Evolutionary conservation across 176 grass and related monocot genomes (phyloP).

Genomic region (Oryza longistaminata): DNA sequence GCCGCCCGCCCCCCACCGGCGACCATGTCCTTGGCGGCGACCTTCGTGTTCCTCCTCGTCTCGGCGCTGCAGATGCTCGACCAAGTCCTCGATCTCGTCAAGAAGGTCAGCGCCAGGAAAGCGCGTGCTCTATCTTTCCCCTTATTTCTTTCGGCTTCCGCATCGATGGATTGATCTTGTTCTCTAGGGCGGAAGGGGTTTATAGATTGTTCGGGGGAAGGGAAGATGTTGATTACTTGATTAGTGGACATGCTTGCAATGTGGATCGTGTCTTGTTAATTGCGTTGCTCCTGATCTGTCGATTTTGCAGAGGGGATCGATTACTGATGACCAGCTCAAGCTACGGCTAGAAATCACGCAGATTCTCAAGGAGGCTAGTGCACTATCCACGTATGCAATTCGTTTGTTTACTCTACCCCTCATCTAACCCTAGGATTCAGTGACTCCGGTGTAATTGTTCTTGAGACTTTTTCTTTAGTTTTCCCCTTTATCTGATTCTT

Average conservation of each 20-base stretch:
- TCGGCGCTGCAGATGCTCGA: conserved; percentile 64
- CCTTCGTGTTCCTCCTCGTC: conserved; percentile 74
- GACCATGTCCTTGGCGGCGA: conserved; percentile 57
- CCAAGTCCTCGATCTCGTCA: conserved; percentile 58
- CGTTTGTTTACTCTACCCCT: background rate
- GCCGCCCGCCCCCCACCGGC: conserved; percentile 9
- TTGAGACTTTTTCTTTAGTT: conserved; percentile 7
- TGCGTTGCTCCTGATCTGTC: background rate
- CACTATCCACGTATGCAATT: conserved; percentile 62
- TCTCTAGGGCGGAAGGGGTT: background rate
- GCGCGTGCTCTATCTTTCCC: background rate
- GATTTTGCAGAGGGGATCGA: conserved; percentile 57
- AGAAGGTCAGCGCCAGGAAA: conserved; percentile 55
- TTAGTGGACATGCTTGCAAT: conserved; percentile 1
- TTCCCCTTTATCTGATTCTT: conserved; percentile 1
- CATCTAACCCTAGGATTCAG: background rate
- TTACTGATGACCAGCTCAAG: conserved; percentile 59
- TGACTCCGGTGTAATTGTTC: background rate
- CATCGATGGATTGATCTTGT: background rate
- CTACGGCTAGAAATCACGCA: conserved; percentile 64
- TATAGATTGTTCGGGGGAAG: background rate
- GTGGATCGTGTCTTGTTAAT: background rate
- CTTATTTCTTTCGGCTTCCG: too few relatives aligned
- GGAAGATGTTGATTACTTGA: background rate
- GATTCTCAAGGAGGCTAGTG: conserved; percentile 77